Evolutionary conservation across 1,284 basidiomycete genomes (phyloP), one percentile per base, ranked within the genome.

Genomic region (Rhizoctonia solani): DNA sequence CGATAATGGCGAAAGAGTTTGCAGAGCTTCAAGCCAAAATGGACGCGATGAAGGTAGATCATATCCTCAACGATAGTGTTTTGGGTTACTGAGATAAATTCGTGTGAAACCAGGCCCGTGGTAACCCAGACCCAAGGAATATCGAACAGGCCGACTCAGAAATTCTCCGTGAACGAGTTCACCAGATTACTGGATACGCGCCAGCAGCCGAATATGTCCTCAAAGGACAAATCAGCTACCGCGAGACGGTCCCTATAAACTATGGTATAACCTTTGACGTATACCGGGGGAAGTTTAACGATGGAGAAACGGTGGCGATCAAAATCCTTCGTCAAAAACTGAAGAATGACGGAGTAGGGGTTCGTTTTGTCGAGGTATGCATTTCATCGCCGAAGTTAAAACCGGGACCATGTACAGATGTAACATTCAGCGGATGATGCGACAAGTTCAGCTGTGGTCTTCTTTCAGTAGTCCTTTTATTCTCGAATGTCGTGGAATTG

Each of bases 361-460:
- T 63, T n/a, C 14, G 32, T 11, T 52, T 53, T 63, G 59, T 63
- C 27, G 37, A 53, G 29, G 50, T 53, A 53, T 32, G 3, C 34
- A 19, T 53, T 13, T 25, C 25, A 8, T n/a, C 11, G 5, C 8
- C 5, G 14, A 6, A 3, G 27, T 23, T 32, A 14, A 11, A 23
- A n/a, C 3, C 8, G 3, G 16, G 25, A 16, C 30, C 29, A 16
- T 13, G 3, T 4, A n/a, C 6, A 3, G 4, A 32, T 13, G 16
- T 5, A 6, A 4, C 13, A 32, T 53, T 11, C 13, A 53, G 46
- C 37, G 59, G 37, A 63, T 63, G 1, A 37, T 63, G 47, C 49
- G 59, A 39, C 59, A 63, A 21, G 59, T 63, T 23, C 23, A 50
- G 19, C 21, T 63, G 1, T 63, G 59, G 59, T 52, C 32, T 4